These are phyloP conservation scores for Ophiocordyceps camponoti-floridani DNA, from an alignment of 2,329 filamentous ascomycete genomes.

Conservation along the genomic window DNA sequence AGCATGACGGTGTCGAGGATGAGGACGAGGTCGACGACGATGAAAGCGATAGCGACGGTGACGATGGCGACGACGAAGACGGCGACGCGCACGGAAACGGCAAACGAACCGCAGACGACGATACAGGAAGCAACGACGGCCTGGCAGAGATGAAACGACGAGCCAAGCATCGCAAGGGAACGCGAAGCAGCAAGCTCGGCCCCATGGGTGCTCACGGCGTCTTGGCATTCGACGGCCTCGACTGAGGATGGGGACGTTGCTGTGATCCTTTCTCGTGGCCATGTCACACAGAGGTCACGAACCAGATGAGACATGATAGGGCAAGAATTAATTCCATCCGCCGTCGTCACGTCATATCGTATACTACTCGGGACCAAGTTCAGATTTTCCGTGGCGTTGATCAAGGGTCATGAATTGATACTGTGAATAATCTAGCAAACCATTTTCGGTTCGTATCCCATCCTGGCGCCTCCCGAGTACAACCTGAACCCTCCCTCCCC, in stretches of 20 bases:
- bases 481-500: too few species aligned
- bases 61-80: conserved; percentile 16
- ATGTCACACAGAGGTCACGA: too few species aligned
- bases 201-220: conserved; percentile 32
- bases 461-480: too few species aligned
- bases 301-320: too few species aligned
- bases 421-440: too few species aligned
- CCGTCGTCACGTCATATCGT: too few species aligned
- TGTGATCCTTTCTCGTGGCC: too few species aligned
- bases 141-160: conserved; percentile 23
- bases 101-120: conserved; percentile 18
- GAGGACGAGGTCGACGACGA: conserved; percentile 30
- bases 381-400: too few species aligned
- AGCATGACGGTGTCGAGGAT: conserved; percentile 23
- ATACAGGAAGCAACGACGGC: conserved; percentile 8
- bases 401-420: too few species aligned
- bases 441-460: too few species aligned
- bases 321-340: too few species aligned
- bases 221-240: conserved; percentile 29
- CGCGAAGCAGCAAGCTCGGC: conserved; percentile 23
- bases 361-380: too few species aligned
- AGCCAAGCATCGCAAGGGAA: conserved; percentile 24
- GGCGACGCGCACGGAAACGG: conserved; percentile 30
- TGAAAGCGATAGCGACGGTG: conserved; percentile 17
- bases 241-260: conserved; percentile 9